phyloP scores from a whole-genome alignment of 306 rosid genomes.

The Echinosophora koreensis region DNA sequence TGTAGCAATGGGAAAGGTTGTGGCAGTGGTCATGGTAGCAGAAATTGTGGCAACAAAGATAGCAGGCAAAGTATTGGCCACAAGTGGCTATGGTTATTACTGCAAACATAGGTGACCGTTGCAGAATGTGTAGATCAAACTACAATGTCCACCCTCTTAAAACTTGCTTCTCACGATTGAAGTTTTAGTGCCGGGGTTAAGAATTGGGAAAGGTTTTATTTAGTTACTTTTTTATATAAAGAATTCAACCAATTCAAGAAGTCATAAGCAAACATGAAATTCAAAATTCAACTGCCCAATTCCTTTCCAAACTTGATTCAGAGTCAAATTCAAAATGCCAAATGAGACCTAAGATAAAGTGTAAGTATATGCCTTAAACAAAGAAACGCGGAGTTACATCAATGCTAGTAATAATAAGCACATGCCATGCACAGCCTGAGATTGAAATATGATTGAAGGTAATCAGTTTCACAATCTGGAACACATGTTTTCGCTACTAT shows the following conservation, averaged over 20 bases:
- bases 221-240: background rate
- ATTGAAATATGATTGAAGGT: conserved; percentile 15
- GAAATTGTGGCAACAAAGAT: conserved; percentile 16
- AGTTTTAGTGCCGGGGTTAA: background rate
- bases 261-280: conserved; percentile 3
- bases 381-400: background rate
- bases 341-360: background rate
- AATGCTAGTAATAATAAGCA: conserved; percentile 25
- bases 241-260: conserved; percentile 22
- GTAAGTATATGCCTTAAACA: background rate
- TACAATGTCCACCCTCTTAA: background rate
- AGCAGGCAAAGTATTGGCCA: background rate
- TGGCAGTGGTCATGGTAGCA: background rate
- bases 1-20: too few relatives aligned
- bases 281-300: conserved; percentile 1
- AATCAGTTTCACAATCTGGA: conserved; percentile 20
- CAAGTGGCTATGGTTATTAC: background rate
- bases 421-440: conserved; percentile 10
- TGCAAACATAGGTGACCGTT: conserved; percentile 15
- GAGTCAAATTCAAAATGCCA: conserved; percentile 5
- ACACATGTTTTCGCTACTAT: background rate
- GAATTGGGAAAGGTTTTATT: background rate
- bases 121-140: conserved; percentile 15
- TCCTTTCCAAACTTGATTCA: conserved; percentile 12
- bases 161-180: conserved; percentile 1